Evolutionary conservation across 192 early-diverging fungal genomes (phyloP), one percentile per base, ranked within the genome.

Genomic region (Backusella luteola): DNA sequence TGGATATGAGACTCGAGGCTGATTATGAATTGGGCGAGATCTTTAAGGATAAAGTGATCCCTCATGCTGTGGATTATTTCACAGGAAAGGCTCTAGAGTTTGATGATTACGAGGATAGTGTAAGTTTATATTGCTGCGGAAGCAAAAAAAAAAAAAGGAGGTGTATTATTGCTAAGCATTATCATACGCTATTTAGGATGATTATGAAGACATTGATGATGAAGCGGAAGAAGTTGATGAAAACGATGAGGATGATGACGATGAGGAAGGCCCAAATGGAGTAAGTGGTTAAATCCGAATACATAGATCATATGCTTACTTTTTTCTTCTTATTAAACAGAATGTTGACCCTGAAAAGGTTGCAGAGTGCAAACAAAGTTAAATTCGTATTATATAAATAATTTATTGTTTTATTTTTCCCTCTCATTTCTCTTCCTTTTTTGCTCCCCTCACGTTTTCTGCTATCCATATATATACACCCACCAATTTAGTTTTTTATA

Each of bases 11-110:
- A 77, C 85, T 99, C 42, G 96, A 99, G 87, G 81, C 84, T 49
- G 98, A 99, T 83, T 99, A 99, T 84, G 94, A 97, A 85, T 83
- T 96, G 82, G 80, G 80, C 32, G 97, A 99, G 84, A 92, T 97
- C 79, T 91, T 99, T 87, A 99, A 99, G 91, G 97, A 98, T 72
- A 97, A 95, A 85, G 86, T 99, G 74, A 91, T 99, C 53, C 97
- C 98, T 74, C 90, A 90, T 80, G 98, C 98, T 67, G 84, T 99
- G 75, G 96, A 99, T 86, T 99, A 96, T 93, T 99, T 99, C 87
- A 99, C 98, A 17, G 98, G 98, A 81, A 93, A 95, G 84, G 97
- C 98, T 39, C 86, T 99, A 38, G 89, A 93, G 73, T 95, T 92
- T 85, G 94, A 95, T 76, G 90, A 92, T 46, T 85, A 84, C 73